Evolutionary conservation across 163 green algal species (phyloP), one percentile per base, ranked within the genome.

Genomic region (Chloromonas sp.): DNA sequence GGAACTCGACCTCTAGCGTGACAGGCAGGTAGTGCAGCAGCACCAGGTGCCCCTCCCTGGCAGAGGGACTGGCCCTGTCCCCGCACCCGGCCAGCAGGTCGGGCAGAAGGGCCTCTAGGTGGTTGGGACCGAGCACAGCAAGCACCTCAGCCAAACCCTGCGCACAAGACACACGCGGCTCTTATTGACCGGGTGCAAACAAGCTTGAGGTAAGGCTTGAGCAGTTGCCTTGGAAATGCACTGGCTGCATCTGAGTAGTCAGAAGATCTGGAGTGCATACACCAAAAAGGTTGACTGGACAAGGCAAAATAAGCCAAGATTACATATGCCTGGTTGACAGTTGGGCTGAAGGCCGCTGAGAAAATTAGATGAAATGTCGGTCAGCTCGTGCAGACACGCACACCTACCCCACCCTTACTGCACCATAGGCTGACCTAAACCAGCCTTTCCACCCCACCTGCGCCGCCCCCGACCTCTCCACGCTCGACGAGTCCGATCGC

Each of bases 141-240:
- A 99, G 87, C 70, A 98, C 96, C 92, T 99, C 96, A 13, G 97
- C 96, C 66, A 99, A 92, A 66, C 96, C 97, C 94, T 98, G 95
- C 13, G 60, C 2, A 60, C 36, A 13, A 81, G 14, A 14, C 5
- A 14, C 14, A 81, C 8, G 15, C 14, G 14, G 76, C 14, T 8
- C 8, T 81, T 13, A 77, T 81, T 14, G 58, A 15, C 14, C 15
- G 36, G 76, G 15, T 57, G 14, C 2, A 8, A 81, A 81, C 14
- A 81, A 15, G 76, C 15, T 60, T 58, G 36, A 36, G 36, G 36
- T 36, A 36, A 36, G 36, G 36, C 36, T 36, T 36, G 36, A 36
- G 36, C 36, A 36, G 36, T 36, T 36, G 36, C 36, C 36, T 36
- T 36, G 36, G 36, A 36, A 36, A 36, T 36, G 36, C 36, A 36